phyloP scores from a whole-genome alignment of 352 stramenopile species.

The Peronosclerospora sorghi region DNA sequence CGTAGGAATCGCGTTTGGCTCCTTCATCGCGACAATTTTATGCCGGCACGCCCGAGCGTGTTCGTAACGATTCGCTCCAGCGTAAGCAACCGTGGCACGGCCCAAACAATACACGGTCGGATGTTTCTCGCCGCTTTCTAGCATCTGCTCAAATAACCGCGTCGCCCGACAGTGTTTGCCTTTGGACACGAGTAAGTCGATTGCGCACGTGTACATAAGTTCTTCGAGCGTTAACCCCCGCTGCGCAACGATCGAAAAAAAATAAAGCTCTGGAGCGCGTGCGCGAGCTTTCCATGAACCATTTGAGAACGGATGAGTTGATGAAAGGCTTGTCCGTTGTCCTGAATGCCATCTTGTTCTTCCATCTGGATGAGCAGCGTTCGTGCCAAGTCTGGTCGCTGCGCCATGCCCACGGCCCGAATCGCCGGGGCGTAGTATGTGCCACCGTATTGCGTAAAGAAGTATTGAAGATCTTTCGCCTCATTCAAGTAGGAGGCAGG shows the following conservation, averaged over 20 bases:
- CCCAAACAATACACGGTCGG: slow-evolving; percentile 67
- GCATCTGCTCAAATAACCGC: slow-evolving; percentile 67
- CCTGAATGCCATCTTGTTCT: slow-evolving; percentile 27
- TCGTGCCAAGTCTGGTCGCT: slow-evolving; percentile 38
- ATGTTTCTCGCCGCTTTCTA: slow-evolving; percentile 34
- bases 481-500: no score
- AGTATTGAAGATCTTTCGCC: no score
- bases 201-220: slow-evolving; percentile 66
- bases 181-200: slow-evolving; percentile 50
- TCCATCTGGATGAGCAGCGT: slow-evolving; percentile 60
- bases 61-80: slow-evolving; percentile 54
- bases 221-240: slow-evolving; percentile 43
- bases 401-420: slow-evolving; percentile 52
- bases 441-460: no score
- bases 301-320: slow-evolving; percentile 76
- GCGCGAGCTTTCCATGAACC: slow-evolving; percentile 42
- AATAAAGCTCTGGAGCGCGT: slow-evolving; percentile 76
- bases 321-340: slow-evolving; percentile 40
- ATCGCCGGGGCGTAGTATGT: slow-evolving; percentile 53
- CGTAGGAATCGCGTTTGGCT: slow-evolving; percentile 23
- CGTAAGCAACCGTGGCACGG: slow-evolving; percentile 65
- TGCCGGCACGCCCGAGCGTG: slow-evolving; percentile 58
- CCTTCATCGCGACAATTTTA: slow-evolving; percentile 44
- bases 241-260: slow-evolving; percentile 35
- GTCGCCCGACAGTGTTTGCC: slow-evolving; percentile 56